Evolutionary conservation across 2,329 filamentous ascomycete genomes (phyloP), one percentile per base, ranked within the genome.

Genomic region (Cadophora malorum): DNA sequence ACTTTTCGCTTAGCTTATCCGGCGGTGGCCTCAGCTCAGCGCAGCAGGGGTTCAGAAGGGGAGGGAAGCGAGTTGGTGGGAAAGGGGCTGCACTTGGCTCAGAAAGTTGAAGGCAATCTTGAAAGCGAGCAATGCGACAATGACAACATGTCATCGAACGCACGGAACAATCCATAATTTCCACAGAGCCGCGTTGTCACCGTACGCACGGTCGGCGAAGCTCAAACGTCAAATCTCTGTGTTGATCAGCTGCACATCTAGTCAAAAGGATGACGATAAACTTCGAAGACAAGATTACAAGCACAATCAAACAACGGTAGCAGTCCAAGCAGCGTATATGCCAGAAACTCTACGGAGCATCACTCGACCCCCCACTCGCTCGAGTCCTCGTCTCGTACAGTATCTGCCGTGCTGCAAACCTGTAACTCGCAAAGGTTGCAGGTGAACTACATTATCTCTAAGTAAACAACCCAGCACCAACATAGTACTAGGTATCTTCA

Each of bases 1-100:
- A 14, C 53, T 23, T 56, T 35, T 56, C 53, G 53, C 53, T 56
- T 56, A 56, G 53, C 53, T 56, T 56, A 56, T 56, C 53, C 53
- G 53, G 16, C 21, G 53, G 53, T 55, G 28, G 28, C 52, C 35
- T 38, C 35, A 38, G 35, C 41, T 38, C 53, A 56, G 53, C 31
- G 53, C 53, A 12, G 8, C 28, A 56, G 9, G 53, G 28, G 19
- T 38, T 21, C 7, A 9, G 31, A 3, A 31, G 16, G 6, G n/a
- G 14, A 55, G n/a, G 45, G 19, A 49, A 6, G 35, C 45, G n/a
- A 55, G 28, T 45, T 12, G 52, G 3, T 25, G 23, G 16, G 16
- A 7, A 10, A 38, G n/a, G 10, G 33, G 28, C 25, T 23, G 31
- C 14, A 31, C 31, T 35, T n/a, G 21, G 52, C 16, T 35, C 9